Evolutionary conservation across 2,329 filamentous ascomycete species (phyloP).

Genomic region (Westerdykella sp.): DNA sequence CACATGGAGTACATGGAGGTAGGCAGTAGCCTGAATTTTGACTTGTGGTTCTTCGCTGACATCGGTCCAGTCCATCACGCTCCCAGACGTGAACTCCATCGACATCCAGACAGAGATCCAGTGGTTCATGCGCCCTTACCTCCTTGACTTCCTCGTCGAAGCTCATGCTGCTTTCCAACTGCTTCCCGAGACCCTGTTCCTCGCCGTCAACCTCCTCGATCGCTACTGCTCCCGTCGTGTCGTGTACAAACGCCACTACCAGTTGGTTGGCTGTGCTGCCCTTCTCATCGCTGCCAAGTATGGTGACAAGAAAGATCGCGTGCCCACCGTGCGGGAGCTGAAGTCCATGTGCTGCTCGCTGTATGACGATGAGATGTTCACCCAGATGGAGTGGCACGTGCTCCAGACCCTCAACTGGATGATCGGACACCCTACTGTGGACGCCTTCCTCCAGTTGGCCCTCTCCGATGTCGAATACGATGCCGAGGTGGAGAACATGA

Average conservation of each 20-base stretch:
- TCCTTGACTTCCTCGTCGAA: constrained; percentile 97
- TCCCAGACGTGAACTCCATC: constrained; percentile 94
- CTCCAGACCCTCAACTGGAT: constrained; percentile 95
- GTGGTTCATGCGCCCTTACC: constrained; percentile 98
- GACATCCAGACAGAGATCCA: constrained; percentile 99
- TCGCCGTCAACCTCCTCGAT: constrained; percentile 93
- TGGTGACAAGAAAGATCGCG: constrained; percentile 95
- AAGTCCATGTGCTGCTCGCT: constrained; percentile 99
- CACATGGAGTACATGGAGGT: constrained; percentile 96
- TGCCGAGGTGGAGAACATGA: constrained; percentile 88
- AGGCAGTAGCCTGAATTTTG: constrained; percentile 23
- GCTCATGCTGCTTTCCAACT: constrained; percentile 92
- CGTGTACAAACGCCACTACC: constrained; percentile 98
- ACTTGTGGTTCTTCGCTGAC: constrained; percentile 20
- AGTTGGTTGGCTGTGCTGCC: constrained; percentile 91
- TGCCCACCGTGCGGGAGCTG: constrained; percentile 93
- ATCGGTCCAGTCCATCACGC: constrained; percentile 61
- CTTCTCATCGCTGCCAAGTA: constrained; percentile 97
- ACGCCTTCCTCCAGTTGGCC: constrained; percentile 85
- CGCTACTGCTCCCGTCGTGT: constrained; percentile 96
- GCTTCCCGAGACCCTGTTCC: constrained; percentile 88
- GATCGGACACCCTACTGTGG: constrained; percentile 91
- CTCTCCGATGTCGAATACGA: constrained; percentile 70
- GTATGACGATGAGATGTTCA: constrained; percentile 99
- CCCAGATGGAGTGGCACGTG: constrained; percentile 99